Percentiles rank a stretch among this genome's conserved stretches.
Conservation (phyloP, 225 moss, liverwort and hornwort genomes). For the Bryoerythrophyllum caledonicum region DNA sequence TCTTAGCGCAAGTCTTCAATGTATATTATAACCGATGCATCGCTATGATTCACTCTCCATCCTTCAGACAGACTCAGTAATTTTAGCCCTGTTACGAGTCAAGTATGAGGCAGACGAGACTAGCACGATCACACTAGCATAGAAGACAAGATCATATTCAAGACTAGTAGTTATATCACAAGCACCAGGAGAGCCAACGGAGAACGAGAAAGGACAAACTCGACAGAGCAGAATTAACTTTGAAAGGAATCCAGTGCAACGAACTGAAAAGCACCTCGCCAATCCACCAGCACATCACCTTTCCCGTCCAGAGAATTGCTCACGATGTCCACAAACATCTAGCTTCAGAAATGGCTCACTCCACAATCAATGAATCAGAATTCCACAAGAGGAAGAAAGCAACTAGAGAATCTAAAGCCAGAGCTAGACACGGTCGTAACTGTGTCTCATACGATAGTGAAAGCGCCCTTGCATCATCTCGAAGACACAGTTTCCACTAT, state of each 20-base stretch:
- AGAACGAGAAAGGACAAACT: not conserved
- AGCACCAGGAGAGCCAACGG: not conserved
- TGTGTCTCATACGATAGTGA: not conserved
- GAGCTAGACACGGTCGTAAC: not conserved
- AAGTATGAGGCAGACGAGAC: not conserved
- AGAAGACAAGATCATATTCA: not conserved
- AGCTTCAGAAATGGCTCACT: not conserved
- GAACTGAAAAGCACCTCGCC: too few relatives aligned
- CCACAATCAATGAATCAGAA: not conserved
- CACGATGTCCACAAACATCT: not conserved
- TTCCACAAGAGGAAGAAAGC: not conserved
- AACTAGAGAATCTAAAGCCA: not conserved
- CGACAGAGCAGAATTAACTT: not conserved
- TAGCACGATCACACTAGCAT: not conserved
- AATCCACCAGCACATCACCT: too few relatives aligned
- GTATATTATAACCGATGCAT: too few relatives aligned
- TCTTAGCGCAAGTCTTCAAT: too few relatives aligned
- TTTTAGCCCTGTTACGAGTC: not conserved
- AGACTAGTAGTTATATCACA: not conserved
- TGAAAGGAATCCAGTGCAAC: not conserved
- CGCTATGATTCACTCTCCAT: too few relatives aligned
- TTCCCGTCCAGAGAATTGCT: not conserved
- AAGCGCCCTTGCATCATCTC: not conserved
- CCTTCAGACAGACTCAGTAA: not conserved
- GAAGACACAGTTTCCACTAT: too few relatives aligned